phyloP scores from a whole-genome alignment of 768 basidiomycete genomes.

The Boletellus ananas region DNA sequence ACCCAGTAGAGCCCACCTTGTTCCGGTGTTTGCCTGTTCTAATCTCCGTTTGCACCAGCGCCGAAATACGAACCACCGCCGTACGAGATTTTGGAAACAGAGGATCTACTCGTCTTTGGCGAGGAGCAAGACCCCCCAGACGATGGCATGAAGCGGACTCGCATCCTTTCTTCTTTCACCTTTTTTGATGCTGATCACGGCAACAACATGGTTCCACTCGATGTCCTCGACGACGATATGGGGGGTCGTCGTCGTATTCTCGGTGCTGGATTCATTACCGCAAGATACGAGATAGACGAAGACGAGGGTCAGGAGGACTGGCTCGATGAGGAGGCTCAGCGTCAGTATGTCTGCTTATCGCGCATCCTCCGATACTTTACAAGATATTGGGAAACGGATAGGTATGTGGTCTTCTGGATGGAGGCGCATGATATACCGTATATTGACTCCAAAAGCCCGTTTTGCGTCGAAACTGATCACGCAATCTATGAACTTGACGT shows the following conservation, averaged over 20 bases:
- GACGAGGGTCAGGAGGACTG: constrained; percentile 61
- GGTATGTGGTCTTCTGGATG: constrained; percentile 39
- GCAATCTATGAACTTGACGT: constrained; percentile 59
- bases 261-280: constrained; percentile 52
- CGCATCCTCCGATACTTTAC: constrained; percentile 46
- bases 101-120: constrained; percentile 36
- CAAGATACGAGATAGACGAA: constrained; percentile 51
- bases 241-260: constrained; percentile 41
- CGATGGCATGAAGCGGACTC: constrained; percentile 48
- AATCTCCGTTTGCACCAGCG: constrained; percentile 24
- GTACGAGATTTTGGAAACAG: constrained; percentile 36
- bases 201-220: constrained; percentile 47
- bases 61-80: constrained; percentile 36
- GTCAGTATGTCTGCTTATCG: constrained; percentile 43
- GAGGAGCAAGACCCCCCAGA: constrained; percentile 38
- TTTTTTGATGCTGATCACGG: constrained; percentile 54
- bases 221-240: constrained; percentile 44
- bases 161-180: constrained; percentile 53
- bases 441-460: constrained; percentile 39
- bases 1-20: constrained; percentile 8
- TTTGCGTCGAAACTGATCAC: constrained; percentile 61
- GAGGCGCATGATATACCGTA: not conserved
- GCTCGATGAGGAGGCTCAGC: constrained; percentile 29
- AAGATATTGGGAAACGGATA: constrained; percentile 46
- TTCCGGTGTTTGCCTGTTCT: not conserved